Evolutionary conservation across 2,329 filamentous ascomycete species (phyloP).

Genomic region (Lomentospora prolificans): DNA sequence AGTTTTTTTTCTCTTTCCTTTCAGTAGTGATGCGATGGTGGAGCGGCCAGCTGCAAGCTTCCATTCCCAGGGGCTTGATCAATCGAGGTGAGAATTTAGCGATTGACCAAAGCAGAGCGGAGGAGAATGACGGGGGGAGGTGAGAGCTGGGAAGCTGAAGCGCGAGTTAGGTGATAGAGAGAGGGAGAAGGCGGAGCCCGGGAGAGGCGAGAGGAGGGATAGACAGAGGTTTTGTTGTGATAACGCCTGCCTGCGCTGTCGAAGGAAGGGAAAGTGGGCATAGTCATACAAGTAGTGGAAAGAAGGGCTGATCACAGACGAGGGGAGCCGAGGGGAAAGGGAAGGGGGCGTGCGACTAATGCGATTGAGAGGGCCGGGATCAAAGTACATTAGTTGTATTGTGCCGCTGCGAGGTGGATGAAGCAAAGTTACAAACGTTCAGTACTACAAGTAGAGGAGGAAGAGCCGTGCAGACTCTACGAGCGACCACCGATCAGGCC

Average conservation of each 20-base stretch:
- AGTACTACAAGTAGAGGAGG: too few relatives aligned
- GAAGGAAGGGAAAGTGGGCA: background rate
- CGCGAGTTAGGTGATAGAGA: background rate
- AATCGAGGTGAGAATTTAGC: background rate
- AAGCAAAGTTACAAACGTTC: background rate
- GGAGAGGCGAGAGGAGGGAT: conserved; percentile 1
- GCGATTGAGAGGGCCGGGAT: background rate
- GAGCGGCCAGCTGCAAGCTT: background rate
- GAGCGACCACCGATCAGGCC: too few relatives aligned
- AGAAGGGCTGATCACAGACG: conserved; percentile 3
- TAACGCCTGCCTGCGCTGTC: background rate
- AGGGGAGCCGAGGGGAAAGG: background rate
- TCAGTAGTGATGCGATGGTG: background rate
- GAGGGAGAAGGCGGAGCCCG: background rate
- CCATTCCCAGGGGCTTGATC: background rate
- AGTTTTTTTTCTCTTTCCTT: background rate
- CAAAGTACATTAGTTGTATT: background rate
- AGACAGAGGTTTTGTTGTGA: conserved; percentile 5
- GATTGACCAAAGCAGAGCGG: background rate
- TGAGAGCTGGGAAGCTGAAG: background rate
- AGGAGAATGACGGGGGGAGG: background rate
- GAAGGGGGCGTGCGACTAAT: background rate
- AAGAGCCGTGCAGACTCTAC: too few relatives aligned
- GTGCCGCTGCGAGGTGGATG: background rate
- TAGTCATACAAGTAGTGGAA: background rate